Evolutionary conservation across 2,329 filamentous ascomycete genomes (phyloP).

Genomic region (Diaporthe sp.): DNA sequence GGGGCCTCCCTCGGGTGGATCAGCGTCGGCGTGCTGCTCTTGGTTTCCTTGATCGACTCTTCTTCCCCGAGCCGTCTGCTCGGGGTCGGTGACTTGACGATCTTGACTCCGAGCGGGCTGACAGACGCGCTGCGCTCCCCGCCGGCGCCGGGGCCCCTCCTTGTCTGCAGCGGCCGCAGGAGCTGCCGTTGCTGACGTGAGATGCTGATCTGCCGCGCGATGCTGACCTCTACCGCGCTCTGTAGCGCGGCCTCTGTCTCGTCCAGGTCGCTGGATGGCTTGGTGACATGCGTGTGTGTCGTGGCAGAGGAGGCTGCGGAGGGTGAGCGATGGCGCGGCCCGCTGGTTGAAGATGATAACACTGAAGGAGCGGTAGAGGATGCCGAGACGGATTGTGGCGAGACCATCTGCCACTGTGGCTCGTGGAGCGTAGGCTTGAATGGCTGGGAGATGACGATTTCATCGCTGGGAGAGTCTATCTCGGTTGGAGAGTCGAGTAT

Average conservation of each 20-base stretch:
- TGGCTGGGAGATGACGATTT: conserved; percentile 48
- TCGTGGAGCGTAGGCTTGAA: conserved; percentile 55
- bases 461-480: conserved; percentile 42
- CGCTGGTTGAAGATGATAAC: conserved; percentile 48
- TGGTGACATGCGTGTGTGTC: conserved; percentile 49
- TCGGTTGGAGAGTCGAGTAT: conserved; percentile 59
- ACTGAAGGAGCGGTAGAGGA: conserved; percentile 50
- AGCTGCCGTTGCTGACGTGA: conserved; percentile 73
- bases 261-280: conserved; percentile 53
- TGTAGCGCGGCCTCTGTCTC: conserved; percentile 60
- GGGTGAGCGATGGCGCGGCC: conserved; percentile 41
- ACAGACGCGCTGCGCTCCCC: conserved; percentile 32
- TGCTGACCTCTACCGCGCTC: conserved; percentile 74
- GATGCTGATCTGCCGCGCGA: conserved; percentile 77
- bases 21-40: conserved; percentile 61
- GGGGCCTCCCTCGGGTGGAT: conserved; percentile 54
- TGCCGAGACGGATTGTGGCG: conserved; percentile 53
- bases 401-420: conserved; percentile 64
- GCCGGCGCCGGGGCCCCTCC: conserved; percentile 25
- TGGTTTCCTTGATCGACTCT: conserved; percentile 55
- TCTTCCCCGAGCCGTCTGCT: conserved; percentile 46
- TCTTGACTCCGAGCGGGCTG: conserved; percentile 39
- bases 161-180: conserved; percentile 65
- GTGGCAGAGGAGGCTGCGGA: conserved; percentile 42
- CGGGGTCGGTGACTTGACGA: conserved; percentile 42